phyloP scores from a whole-genome alignment of 2,329 filamentous ascomycete species.

The Colletotrichum lindemuthianum region DNA sequence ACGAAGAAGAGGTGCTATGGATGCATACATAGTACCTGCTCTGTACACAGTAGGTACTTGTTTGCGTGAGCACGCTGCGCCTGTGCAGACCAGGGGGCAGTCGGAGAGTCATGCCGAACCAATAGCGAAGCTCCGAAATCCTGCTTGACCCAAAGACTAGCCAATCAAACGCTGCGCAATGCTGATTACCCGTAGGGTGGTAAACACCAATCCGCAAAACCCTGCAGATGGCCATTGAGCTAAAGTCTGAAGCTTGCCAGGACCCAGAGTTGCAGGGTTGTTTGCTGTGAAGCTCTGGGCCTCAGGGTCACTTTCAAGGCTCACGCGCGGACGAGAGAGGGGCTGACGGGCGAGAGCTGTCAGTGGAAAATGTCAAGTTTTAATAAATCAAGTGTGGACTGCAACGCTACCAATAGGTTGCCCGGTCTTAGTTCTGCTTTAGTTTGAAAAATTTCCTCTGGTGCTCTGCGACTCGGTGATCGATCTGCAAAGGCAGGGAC shows the following conservation, averaged over 20 bases:
- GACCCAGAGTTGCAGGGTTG: neutral
- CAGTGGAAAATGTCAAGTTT: no score
- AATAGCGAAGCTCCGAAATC: neutral
- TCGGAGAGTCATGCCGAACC: conserved; percentile 1
- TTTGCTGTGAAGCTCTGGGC: neutral
- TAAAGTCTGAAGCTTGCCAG: neutral
- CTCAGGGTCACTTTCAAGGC: no score
- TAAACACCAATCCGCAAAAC: conserved; percentile 6
- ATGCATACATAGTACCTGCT: neutral
- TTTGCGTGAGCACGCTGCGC: neutral
- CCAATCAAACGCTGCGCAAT: conserved; percentile 15
- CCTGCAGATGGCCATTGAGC: conserved; percentile 8
- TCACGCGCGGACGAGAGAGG: no score
- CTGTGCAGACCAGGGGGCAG: neutral
- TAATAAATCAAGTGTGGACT: no score
- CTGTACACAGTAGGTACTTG: neutral
- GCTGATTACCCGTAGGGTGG: conserved; percentile 24
- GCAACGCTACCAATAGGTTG: no score
- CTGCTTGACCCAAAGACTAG: neutral
- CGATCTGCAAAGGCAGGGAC: neutral
- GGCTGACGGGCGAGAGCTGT: no score
- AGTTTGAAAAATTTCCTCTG: neutral
- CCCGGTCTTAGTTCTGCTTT: no score
- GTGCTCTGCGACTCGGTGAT: neutral
- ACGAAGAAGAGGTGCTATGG: neutral